Evolutionary conservation across 306 rosid species (phyloP).

Genomic region (Vicia faba): DNA sequence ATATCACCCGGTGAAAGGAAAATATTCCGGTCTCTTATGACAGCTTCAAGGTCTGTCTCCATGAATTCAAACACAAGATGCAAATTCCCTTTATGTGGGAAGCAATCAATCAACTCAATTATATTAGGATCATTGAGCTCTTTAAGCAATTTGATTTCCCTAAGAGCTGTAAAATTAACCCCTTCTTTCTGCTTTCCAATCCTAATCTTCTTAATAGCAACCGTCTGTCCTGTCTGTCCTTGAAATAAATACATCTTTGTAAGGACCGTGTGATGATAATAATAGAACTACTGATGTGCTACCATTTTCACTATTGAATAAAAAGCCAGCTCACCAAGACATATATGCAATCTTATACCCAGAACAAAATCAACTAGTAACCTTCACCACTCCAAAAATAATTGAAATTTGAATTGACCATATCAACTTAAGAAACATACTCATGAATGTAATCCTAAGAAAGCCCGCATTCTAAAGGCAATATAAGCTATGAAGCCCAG

Average conservation of each 20-base stretch:
- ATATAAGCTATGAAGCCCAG: no score
- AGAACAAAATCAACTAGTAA: constrained; percentile 27
- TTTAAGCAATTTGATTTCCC: constrained; percentile 87
- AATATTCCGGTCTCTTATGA: constrained; percentile 86
- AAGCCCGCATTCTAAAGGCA: not conserved
- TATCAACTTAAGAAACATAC: not conserved
- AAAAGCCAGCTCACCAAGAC: constrained; percentile 22
- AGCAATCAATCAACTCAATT: constrained; percentile 86
- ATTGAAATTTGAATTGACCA: not conserved
- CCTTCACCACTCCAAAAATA: not conserved
- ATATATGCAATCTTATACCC: constrained; percentile 7
- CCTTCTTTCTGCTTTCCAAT: constrained; percentile 98
- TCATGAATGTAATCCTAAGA: not conserved
- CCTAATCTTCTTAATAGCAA: constrained; percentile 95
- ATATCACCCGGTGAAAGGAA: constrained; percentile 89
- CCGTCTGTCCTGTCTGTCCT: constrained; percentile 85
- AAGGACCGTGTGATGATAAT: constrained; percentile 23
- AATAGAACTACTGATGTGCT: not conserved
- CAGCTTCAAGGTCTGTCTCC: constrained; percentile 99
- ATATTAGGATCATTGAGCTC: constrained; percentile 84
- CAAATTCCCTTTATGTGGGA: constrained; percentile 91
- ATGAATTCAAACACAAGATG: constrained; percentile 96
- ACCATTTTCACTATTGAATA: constrained; percentile 25
- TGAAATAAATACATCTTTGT: constrained; percentile 35
- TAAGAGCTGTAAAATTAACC: constrained; percentile 86